A percentile compares a stretch with the other conserved stretches of the same genome.
phyloP scores from a whole-genome alignment of 2,329 filamentous ascomycete species.

The Periglandula ipomoeae region DNA sequence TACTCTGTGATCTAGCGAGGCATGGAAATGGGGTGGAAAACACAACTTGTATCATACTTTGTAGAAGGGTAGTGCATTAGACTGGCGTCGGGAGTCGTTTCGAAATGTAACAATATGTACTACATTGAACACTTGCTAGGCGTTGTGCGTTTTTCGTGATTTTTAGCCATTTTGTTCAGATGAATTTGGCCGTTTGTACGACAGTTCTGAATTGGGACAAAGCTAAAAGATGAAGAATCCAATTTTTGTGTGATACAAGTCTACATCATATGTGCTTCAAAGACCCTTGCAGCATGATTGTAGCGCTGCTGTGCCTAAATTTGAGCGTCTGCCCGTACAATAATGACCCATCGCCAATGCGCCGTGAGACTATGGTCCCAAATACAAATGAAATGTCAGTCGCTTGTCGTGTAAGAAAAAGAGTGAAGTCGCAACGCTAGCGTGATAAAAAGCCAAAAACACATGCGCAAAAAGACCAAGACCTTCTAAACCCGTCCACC shows the following conservation, averaged over 20 bases:
- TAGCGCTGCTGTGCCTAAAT: not conserved
- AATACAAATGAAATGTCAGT: slow-evolving; percentile 1
- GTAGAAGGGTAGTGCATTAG: slow-evolving; percentile 36
- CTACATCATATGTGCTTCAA: not conserved
- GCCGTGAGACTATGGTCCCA: not conserved
- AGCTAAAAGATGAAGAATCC: not conserved
- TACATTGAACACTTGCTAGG: too few species aligned
- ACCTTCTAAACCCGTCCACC: not conserved
- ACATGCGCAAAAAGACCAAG: not conserved
- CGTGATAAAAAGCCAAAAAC: not conserved
- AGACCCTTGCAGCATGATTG: not conserved
- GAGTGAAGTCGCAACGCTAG: not conserved
- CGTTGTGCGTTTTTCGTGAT: too few species aligned
- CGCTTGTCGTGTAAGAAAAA: not conserved
- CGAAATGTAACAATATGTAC: slow-evolving; percentile 23
- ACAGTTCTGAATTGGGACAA: slow-evolving; percentile 8
- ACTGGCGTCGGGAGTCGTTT: slow-evolving; percentile 30
- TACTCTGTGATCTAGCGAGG: slow-evolving; percentile 7
- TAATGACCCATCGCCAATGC: not conserved
- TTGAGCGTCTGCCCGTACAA: not conserved
- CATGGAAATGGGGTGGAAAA: slow-evolving; percentile 6
- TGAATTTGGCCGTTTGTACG: too few species aligned
- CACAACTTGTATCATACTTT: slow-evolving; percentile 31
- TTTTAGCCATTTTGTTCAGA: too few species aligned
- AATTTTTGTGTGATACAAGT: not conserved